Percentiles rank a stretch among this genome's conserved stretches.
Evolutionary conservation across 2,329 filamentous ascomycete genomes (phyloP).

Genomic region (Talaromyces sp.): DNA sequence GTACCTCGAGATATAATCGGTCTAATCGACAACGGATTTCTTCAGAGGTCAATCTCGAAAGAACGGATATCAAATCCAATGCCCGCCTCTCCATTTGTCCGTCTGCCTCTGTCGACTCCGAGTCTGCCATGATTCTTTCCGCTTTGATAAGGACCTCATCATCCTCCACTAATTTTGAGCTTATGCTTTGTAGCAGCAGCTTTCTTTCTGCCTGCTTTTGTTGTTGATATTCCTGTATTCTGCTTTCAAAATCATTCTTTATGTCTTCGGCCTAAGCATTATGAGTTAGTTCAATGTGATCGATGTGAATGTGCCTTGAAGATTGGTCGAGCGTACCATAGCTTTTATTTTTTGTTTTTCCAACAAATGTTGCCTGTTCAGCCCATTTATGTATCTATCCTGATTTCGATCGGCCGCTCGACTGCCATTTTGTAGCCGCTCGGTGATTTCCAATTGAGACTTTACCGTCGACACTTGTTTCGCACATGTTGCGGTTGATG

Average conservation of each 20-base stretch:
- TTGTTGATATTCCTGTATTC: conserved; percentile 31
- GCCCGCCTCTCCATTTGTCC: conserved; percentile 28
- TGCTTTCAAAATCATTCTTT: conserved; percentile 31
- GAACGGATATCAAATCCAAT: conserved; percentile 27
- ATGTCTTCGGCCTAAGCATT: conserved; percentile 36
- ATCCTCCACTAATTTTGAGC: conserved; percentile 36
- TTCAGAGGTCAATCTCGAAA: conserved; percentile 34
- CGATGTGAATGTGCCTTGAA: neutral
- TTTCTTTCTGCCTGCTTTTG: conserved; percentile 31
- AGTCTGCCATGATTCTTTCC: conserved; percentile 29
- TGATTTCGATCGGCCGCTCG: conserved; percentile 25
- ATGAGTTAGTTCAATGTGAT: conserved; percentile 8
- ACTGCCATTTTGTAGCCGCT: conserved; percentile 25
- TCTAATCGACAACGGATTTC: conserved; percentile 41
- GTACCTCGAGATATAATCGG: conserved; percentile 37
- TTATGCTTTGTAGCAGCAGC: conserved; percentile 32
- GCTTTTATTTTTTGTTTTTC: conserved; percentile 33
- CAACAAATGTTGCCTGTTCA: conserved; percentile 35
- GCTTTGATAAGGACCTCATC: conserved; percentile 32
- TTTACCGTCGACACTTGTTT: conserved; percentile 33
- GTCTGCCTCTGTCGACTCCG: conserved; percentile 31
- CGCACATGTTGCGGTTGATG: conserved; percentile 35
- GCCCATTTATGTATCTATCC: conserved; percentile 27
- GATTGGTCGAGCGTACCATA: conserved; percentile 27
- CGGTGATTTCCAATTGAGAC: conserved; percentile 32